Evolutionary conservation across 202 grass and related monocot species (phyloP), one percentile per base, ranked within the genome.

Genomic region (Carex arenaria): DNA sequence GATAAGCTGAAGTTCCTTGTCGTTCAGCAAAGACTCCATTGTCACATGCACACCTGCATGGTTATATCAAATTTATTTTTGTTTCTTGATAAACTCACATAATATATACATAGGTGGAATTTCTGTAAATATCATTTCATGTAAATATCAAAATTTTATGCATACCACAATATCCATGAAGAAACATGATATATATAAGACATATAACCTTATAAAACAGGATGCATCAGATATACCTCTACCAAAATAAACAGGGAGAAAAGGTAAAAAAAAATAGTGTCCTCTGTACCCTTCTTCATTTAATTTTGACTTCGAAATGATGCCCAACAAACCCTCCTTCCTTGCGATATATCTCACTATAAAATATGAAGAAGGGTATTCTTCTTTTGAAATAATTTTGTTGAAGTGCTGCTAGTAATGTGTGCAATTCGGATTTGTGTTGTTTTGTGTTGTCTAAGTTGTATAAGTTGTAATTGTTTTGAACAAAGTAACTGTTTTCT

Each of bases 21-120:
- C 96, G 4, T 87, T 79, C 86, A 96, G 11, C 49, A 99, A 84
- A 30, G 89, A 88, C 53, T 99, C 96, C 87, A 96, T 84, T 36
- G 93, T 86, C 64, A 96, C 93, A 89, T 99, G 93, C 63, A 92
- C 53, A 84, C 96, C 96, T 96, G 83, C 52, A 92, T 17, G 61
- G 76, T 36, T 72, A 85, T 30, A 63, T 77, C 36, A 64, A 64
- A 43, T 11, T 54, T 3, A 38, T 3, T 14, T 31, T 36, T 19
- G 17, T 77, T 57, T 10, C 5, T 59, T 59, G 3, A 32, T 56
- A 34, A 68, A 17, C 32, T 40, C 32, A 18, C 32, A 68, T 17
- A 36, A 68, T 40, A 68, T 40, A 42, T 26, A 23, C 20, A 62
- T 42, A 49, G 38, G 10, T 72, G 42, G 20, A 45, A 62, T 42